Base-by-base conservation (phyloP, 768 basidiomycete species). In the Lactifluus rugatus region DNA sequence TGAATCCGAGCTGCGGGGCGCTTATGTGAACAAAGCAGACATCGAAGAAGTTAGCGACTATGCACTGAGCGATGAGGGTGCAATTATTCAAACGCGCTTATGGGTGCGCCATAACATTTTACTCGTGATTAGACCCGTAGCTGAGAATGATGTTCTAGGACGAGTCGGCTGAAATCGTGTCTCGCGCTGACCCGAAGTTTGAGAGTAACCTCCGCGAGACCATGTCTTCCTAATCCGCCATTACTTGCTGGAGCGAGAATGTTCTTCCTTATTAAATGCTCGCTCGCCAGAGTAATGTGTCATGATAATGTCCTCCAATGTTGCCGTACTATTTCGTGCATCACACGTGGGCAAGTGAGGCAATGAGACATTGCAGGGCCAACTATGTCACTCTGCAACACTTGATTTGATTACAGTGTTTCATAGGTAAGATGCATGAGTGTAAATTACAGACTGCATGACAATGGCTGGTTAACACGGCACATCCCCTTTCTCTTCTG, bases 41-140 rank as follows among this genome's bases (percentile, higher is more conserved):
- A 19, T 60, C 25, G 21, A 42, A 44, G 54, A 60, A 41, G 54
- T 52, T n/a, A 60, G 59, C 10, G 59, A 60, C 25, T 60, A 56
- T 6, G 59, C 14, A 17, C 17, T 60, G 59, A 60, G 59, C 39
- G 54, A 56, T 25, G 54, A 60, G 37, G 59, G 59, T 16, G 49
- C 44, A 6, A 26, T 23, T 1, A 36, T 44, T 11, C 59, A 60
- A 47, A 42, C 44, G 31, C 59, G 54, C 8, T 11, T 60, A 44
- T 60, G 59, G 59, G 59, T 60, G 31, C 36, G 59, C 13, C 9
- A 34, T 34, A 9, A 31, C 5, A 1, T 21, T 16, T 26, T 2
- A 5, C n/a, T 41, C 26, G 26, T 32, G 31, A 45, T 5, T 4
- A 11, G 19, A 32, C 8, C 13, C 17, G 41, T 23, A 5, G 7